These are phyloP conservation scores for Zalaria sp. DNA, from an alignment of 2,329 filamentous ascomycete species.

Conservation along the genomic window DNA sequence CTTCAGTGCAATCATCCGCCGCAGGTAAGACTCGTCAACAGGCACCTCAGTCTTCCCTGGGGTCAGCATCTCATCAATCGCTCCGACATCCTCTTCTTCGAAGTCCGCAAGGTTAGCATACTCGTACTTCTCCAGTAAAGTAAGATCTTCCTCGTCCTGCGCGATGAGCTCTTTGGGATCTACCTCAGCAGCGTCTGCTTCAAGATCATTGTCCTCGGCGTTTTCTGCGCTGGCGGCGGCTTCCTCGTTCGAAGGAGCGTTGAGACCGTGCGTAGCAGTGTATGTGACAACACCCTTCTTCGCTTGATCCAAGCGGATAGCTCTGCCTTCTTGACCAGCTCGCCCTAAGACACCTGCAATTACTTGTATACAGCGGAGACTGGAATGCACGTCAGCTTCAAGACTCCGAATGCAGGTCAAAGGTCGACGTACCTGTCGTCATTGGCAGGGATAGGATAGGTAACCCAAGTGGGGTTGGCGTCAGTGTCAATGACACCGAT, in stretches of 20 bases:
- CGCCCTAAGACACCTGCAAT: conserved; percentile 76
- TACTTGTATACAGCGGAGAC: conserved; percentile 66
- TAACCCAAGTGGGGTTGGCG: conserved; percentile 82
- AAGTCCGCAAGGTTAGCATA: conserved; percentile 5
- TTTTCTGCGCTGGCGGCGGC: conserved; percentile 1
- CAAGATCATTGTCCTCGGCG: conserved; percentile 2
- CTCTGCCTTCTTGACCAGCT: conserved; percentile 66
- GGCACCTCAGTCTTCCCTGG: conserved; percentile 1
- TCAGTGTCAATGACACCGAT: conserved; percentile 94
- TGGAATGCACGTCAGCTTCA: conserved; percentile 20
- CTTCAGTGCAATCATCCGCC: conserved; percentile 6
- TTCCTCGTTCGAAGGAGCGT: conserved; percentile 8
- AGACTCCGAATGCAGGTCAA: neutral
- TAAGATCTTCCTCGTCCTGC: neutral
- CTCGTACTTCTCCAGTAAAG: conserved; percentile 4
- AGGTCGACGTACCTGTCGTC: conserved; percentile 61
- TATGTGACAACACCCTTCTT: conserved; percentile 49
- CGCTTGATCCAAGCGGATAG: conserved; percentile 50
- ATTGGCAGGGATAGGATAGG: conserved; percentile 91
- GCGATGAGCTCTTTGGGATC: neutral
- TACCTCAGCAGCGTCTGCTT: neutral
- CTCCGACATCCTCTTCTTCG: conserved; percentile 1
- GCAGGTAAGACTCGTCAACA: conserved; percentile 5
- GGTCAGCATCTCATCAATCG: conserved; percentile 5
- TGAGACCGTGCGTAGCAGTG: conserved; percentile 18